phyloP scores from a whole-genome alignment of 306 rosid genomes.

The apple (Malus domestica) region ASM211411v1 NC_041800.1:9515501-9516000 shows the following conservation, averaged over 20 bases:
- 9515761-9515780: not conserved
- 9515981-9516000: not conserved
- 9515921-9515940: not conserved
- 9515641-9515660: constrained; percentile 81
- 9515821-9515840: constrained; percentile 96
- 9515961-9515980: not conserved
- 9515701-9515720: constrained; percentile 92
- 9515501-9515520: not conserved
- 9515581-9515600: constrained; percentile 88
- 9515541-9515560: not conserved
- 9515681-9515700: constrained; percentile 83
- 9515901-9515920: not conserved
- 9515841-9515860: constrained; percentile 90
- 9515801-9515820: constrained; percentile 94
- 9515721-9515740: not conserved
- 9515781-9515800: constrained; percentile 27
- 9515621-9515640: constrained; percentile 90
- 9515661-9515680: constrained; percentile 94
- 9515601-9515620: constrained; percentile 87
- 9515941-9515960: not conserved
- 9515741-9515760: not conserved
- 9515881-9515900: constrained; percentile 6
- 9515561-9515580: not conserved
- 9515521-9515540: not conserved
- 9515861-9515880: constrained; percentile 53